Conservation (phyloP, 192 early-diverging fungal genomes). For the Glomus cerebriforme region DNA sequence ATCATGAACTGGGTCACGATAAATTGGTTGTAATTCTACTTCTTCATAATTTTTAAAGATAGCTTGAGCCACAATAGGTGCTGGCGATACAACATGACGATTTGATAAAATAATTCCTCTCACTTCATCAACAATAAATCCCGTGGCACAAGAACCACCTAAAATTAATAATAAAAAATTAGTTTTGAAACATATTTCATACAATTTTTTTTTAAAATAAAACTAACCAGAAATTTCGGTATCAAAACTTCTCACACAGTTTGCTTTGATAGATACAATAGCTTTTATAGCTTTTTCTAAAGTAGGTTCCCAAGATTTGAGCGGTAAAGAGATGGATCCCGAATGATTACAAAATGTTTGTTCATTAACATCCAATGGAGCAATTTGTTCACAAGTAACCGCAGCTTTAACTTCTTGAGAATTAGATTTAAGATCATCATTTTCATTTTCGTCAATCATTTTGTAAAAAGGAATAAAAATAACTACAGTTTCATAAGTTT, state of each 20-base stretch:
- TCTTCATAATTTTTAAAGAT: conserved; percentile 77
- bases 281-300: conserved; percentile 71
- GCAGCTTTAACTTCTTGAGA: background rate
- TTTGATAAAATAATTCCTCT: conserved; percentile 78
- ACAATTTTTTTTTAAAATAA: background rate
- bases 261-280: conserved; percentile 76
- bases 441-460: background rate
- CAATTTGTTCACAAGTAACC: background rate
- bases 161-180: background rate
- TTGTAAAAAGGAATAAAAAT: too few species aligned
- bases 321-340: background rate
- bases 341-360: background rate
- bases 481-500: too few species aligned
- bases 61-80: conserved; percentile 71
- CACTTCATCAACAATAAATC: conserved; percentile 76
- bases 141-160: conserved; percentile 65
- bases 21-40: conserved; percentile 69
- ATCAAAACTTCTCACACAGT: conserved; percentile 76
- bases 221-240: conserved; percentile 71
- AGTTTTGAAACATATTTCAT: too few species aligned
- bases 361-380: background rate
- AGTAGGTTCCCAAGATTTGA: conserved; percentile 63
- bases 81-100: conserved; percentile 75
- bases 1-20: conserved; percentile 82
- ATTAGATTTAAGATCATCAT: background rate